These are phyloP conservation scores for Podaxis mareebaensis DNA, from an alignment of 768 basidiomycete species.

Conservation along the genomic window DNA sequence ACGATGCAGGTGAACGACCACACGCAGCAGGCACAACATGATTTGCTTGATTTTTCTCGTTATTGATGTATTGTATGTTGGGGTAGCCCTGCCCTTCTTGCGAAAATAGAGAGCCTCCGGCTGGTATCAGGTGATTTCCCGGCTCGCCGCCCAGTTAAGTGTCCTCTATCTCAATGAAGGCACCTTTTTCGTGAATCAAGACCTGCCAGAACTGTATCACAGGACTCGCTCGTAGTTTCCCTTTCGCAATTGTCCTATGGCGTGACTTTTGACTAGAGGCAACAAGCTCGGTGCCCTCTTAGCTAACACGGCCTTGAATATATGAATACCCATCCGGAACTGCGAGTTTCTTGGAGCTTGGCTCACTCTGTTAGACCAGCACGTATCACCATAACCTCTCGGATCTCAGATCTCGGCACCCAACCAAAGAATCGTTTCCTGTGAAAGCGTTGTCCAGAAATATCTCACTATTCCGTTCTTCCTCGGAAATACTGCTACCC, in stretches of 20 bases:
- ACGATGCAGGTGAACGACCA: neutral
- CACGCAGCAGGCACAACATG: constrained; percentile 14
- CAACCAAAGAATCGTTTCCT: constrained; percentile 38
- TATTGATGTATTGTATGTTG: constrained; percentile 54
- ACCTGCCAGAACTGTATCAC: constrained; percentile 66
- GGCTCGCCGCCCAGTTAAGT: constrained; percentile 23
- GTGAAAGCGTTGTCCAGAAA: constrained; percentile 47
- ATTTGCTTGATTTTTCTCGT: constrained; percentile 34
- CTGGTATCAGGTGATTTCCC: constrained; percentile 2
- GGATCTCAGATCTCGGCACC: constrained; percentile 23
- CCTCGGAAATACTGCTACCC: constrained; percentile 87
- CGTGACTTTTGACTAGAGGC: neutral
- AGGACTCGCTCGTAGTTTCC: constrained; percentile 70
- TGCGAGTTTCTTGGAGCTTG: constrained; percentile 82
- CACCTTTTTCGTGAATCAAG: constrained; percentile 62
- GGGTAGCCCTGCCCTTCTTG: constrained; percentile 59
- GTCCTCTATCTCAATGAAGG: constrained; percentile 64
- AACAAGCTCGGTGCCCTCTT: neutral
- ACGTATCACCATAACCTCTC: constrained; percentile 52
- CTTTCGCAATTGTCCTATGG: constrained; percentile 10
- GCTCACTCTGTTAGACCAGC: constrained; percentile 71
- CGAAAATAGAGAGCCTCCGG: constrained; percentile 62
- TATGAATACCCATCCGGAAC: constrained; percentile 71
- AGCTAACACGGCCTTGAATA: constrained; percentile 80
- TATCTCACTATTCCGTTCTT: constrained; percentile 84